Conservation (phyloP, 1,284 basidiomycete species). For the Taiwanofungus camphoratus region DNA sequence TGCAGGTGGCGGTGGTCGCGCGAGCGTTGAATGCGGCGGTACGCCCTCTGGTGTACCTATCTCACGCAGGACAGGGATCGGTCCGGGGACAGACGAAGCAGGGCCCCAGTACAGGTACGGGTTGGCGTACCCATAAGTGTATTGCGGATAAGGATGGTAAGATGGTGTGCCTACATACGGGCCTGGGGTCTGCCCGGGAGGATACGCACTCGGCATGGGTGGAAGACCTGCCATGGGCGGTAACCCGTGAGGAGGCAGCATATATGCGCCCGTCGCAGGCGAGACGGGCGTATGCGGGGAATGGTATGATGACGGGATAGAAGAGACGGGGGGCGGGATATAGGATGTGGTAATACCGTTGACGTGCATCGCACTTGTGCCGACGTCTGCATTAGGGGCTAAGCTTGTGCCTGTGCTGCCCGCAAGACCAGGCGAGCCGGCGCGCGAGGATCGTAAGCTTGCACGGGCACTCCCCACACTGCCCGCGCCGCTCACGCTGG, state of each 20-base stretch:
- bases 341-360: conserved; percentile 11
- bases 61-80: not conserved
- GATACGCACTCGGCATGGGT: conserved; percentile 16
- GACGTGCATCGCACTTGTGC: too few species aligned
- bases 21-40: conserved; percentile 26
- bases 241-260: conserved; percentile 18
- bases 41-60: conserved; percentile 15
- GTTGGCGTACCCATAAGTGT: conserved; percentile 18
- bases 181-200: conserved; percentile 8
- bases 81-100: not conserved
- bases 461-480: too few species aligned
- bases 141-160: conserved; percentile 21
- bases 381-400: too few species aligned
- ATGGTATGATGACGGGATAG: conserved; percentile 11
- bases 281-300: conserved; percentile 21
- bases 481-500: too few species aligned
- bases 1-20: conserved; percentile 26
- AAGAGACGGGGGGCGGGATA: conserved; percentile 2
- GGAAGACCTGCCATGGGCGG: conserved; percentile 13
- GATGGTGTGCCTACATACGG: conserved; percentile 26
- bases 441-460: conserved; percentile 23
- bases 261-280: conserved; percentile 19
- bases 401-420: too few species aligned
- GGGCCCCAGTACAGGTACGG: conserved; percentile 22
- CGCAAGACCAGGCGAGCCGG: conserved; percentile 25